A percentile compares a stretch with the other conserved stretches of the same genome.
Conservation (phyloP, 805 yeast species). For the Teunomyces pallodes region DNA sequence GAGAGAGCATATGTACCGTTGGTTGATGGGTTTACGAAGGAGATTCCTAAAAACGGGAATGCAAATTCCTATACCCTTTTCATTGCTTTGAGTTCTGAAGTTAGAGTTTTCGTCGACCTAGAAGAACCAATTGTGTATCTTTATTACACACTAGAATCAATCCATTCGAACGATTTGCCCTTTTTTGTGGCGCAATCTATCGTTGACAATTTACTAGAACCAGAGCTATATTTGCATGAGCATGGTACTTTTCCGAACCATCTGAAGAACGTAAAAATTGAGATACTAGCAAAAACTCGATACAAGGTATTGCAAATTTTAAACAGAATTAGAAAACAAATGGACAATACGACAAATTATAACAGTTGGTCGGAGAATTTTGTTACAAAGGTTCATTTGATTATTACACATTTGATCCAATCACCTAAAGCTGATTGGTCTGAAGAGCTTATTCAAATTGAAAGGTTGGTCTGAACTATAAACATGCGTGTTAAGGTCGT, state of each 20-base stretch:
- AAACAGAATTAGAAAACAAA: background rate
- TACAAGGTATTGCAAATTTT: background rate
- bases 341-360: background rate
- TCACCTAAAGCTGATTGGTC: slow-evolving; percentile 1
- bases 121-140: slow-evolving; percentile 38
- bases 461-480: background rate
- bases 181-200: slow-evolving; percentile 52
- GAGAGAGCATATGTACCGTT: background rate
- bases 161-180: slow-evolving; percentile 61
- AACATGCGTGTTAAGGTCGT: background rate
- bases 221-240: slow-evolving; percentile 17
- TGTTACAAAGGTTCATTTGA: background rate
- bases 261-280: background rate
- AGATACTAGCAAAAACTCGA: slow-evolving; percentile 3
- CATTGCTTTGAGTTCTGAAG: slow-evolving; percentile 37
- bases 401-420: background rate
- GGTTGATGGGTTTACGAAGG: background rate
- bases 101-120: slow-evolving; percentile 45
- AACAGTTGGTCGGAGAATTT: too few species aligned
- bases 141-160: slow-evolving; percentile 40
- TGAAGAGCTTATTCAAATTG: background rate
- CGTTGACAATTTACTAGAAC: slow-evolving; percentile 26
- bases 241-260: background rate
- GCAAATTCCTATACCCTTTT: background rate
- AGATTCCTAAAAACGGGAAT: background rate